phyloP scores from a whole-genome alignment of 495 filamentous ascomycete species.

The Xylaria intraflava region DNA sequence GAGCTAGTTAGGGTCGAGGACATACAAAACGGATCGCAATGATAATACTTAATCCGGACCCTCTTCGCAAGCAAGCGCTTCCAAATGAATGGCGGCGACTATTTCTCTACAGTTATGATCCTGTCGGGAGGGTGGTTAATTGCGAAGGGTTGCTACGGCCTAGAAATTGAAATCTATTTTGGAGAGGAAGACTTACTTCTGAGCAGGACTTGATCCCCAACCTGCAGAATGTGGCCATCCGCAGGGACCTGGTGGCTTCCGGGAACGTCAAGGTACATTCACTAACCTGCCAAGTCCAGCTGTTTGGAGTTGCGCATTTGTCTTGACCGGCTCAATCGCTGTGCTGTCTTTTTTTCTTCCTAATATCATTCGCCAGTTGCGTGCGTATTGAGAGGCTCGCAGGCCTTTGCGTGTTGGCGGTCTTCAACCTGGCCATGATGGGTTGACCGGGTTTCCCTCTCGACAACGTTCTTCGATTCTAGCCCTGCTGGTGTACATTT shows the following conservation, averaged over 20 bases:
- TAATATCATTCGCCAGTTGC: background rate
- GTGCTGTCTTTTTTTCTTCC: too few relatives aligned
- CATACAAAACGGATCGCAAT: background rate
- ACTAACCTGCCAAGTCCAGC: background rate
- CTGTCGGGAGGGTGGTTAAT: background rate
- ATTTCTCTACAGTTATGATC: background rate
- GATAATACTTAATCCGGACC: background rate
- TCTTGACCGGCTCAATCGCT: background rate
- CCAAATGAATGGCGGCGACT: background rate
- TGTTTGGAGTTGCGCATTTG: background rate
- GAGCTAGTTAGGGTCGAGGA: background rate
- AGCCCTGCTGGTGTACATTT: background rate
- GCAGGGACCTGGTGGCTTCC: conserved; percentile 4
- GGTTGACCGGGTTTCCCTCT: background rate
- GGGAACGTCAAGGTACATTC: conserved; percentile 9
- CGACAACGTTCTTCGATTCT: background rate
- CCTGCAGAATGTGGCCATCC: conserved; percentile 11
- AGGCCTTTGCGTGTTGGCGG: background rate
- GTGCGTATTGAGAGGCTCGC: background rate
- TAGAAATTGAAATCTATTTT: background rate
- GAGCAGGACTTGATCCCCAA: background rate
- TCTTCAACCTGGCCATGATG: background rate
- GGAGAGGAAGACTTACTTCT: background rate
- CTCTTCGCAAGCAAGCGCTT: background rate
- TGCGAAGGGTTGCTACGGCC: background rate